phyloP scores from a whole-genome alignment of 225 moss, liverwort and hornwort genomes.

The Polytrichum commune region DNA sequence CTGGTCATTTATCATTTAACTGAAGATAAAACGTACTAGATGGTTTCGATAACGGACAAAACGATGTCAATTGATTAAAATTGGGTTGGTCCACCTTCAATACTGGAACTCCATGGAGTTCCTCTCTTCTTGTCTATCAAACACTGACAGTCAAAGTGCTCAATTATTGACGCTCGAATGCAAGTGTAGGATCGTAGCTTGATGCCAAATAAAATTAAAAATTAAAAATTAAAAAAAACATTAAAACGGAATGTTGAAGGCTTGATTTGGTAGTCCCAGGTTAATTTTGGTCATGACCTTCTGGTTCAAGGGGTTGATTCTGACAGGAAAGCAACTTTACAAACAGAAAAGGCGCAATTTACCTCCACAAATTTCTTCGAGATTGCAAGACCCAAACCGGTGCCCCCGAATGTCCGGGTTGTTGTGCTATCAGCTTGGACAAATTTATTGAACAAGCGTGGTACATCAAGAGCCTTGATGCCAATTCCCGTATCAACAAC shows the following conservation, averaged over 20 bases:
- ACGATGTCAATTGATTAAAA: no score
- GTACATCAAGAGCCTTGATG: conserved; percentile 58
- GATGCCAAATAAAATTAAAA: no score
- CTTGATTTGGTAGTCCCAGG: no score
- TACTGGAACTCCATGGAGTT: no score
- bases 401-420: conserved; percentile 76
- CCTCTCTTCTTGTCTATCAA: background rate
- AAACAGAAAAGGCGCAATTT: background rate
- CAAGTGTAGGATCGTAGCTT: no score
- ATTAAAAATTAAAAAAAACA: no score
- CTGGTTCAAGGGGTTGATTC: background rate
- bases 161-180: no score
- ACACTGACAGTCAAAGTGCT: background rate
- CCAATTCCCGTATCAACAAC: conserved; percentile 78
- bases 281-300: no score
- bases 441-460: conserved; percentile 85
- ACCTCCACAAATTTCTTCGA: conserved; percentile 61
- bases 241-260: no score
- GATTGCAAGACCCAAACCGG: conserved; percentile 90
- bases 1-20: background rate
- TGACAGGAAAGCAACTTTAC: background rate
- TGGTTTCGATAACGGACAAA: no score
- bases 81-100: no score
- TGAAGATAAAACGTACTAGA: no score
- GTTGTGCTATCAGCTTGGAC: conserved; percentile 87